Percentiles rank a stretch among this genome's conserved stretches.
Conservation (phyloP, 23 red algal genomes). For the Gracilariopsis chorda region DNA sequence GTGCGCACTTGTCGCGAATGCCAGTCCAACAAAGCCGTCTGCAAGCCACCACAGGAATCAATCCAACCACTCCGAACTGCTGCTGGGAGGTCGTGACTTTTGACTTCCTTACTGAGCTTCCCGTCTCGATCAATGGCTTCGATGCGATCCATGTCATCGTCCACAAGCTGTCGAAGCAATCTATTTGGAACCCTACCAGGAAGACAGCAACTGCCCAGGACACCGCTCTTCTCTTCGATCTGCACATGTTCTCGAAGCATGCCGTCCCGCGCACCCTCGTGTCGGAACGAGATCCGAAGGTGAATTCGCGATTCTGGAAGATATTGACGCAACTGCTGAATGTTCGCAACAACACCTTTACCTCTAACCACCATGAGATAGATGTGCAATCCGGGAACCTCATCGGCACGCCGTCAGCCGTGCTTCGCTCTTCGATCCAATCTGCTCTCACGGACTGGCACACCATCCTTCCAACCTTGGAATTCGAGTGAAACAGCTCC, state of each 20-base stretch:
- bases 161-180: neutral
- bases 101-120: slow-evolving; percentile 8
- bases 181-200: neutral
- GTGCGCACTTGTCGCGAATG: neutral
- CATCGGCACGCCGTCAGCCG: neutral
- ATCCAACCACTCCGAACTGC: neutral
- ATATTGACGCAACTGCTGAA: neutral
- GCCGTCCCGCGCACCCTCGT: neutral
- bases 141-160: neutral
- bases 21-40: neutral
- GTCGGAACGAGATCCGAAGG: neutral
- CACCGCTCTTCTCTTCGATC: neutral
- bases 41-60: neutral
- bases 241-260: neutral
- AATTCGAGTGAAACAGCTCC: neutral
- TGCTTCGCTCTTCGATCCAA: neutral
- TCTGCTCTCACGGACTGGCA: neutral
- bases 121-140: neutral
- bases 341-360: neutral
- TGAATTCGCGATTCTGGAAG: neutral
- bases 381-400: neutral
- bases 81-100: slow-evolving; percentile 4
- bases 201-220: neutral
- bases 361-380: neutral
- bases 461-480: neutral